Evolutionary conservation across 495 filamentous ascomycete species (phyloP), one percentile per base, ranked within the genome.

Genomic region (Penicillium lagena): DNA sequence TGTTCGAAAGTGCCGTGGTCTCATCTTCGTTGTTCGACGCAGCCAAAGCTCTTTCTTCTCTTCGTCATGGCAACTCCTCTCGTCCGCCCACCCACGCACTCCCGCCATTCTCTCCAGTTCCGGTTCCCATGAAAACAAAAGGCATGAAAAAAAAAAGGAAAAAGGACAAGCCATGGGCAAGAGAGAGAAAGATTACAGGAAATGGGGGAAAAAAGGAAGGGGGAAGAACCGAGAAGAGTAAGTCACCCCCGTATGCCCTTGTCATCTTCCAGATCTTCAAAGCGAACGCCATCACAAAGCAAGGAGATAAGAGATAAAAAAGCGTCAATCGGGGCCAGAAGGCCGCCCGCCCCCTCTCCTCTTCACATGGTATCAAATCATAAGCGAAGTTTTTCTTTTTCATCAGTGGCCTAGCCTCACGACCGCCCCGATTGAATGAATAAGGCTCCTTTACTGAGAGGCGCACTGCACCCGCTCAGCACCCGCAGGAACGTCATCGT

Each of bases 391-490:
- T 34, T 58, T 61, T 64, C 60, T 58, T 34, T 59, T 61, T 63
- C 60, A 55, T 64, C 45, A 66, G 37, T 47, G 49, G 60, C 56
- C 59, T 40, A 49, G 48, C 52, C 41, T 46, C 51, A 47, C 4
- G 22, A 40, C 47, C 37, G 46, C 42, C 49, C 43, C 42, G 37
- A 40, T 49, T 22, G 22, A 22, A 22, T 22, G 22, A 6, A 22
- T 22, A 4, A 6, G 4, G 22, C 6, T 22, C 22, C 4, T 51
- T 84, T 95, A 99, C 79, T 97, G 93, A 7, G 88, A 93, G 49
- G 93, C 94, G 65, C 93, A 99, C 75, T 97, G 93, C 55, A 99
- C 90, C 34, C 94, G 78, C 73, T 99, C 93, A 35, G 80, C 89
- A 50, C 88, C 88, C 35, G 76, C 75, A 51, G 89, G 88, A 40